Evolutionary conservation across 805 yeast genomes (phyloP), one percentile per base, ranked within the genome.

Genomic region (Ogataea methanolica): DNA sequence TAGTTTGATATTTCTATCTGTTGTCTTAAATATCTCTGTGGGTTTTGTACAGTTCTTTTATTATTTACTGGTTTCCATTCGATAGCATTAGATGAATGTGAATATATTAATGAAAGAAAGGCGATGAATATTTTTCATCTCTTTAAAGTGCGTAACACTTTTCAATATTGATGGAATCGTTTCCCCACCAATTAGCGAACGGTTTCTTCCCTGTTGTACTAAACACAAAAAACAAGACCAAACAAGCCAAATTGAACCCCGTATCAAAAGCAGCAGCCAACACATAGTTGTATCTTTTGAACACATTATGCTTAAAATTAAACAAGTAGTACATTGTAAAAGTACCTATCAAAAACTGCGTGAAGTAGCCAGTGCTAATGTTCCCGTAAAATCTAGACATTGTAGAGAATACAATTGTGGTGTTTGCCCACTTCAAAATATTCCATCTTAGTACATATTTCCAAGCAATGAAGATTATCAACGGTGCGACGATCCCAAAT

Each of bases 201-300:
- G 52, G 43, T 22, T 35, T 45, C 5, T 56, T 53, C 7, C 47
- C 45, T 22, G 40, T 29, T 33, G 54, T 50, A 4, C 56, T 51
- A 41, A 59, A 56, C 22, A 70, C 45, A 11, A 70, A 43, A 53
- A 76, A 75, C 11, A 76, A 62, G 23, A 66, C 51, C 22, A 75
- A 50, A 38, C 70, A 63, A 3, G 77, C 63, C 39, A 76, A 54
- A 50, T 75, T 75, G 58, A 69, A 74, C 5, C 79, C 80, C 0
- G 79, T 73, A 50, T 75, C 80, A 50, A 73, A 67, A 0, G 79
- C 79, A 2, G 80, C 80, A 1, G 80, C 80, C 23, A 74, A 53
- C 14, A 75, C 68, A 56, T 75, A 76, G 46, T 76, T 75, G 56
- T 67, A 76, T 47, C 58, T 64, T 53, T 67, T 69, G 72, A 79